phyloP scores from a whole-genome alignment of 2,329 filamentous ascomycete species.

The Penicillium frequentans region DNA sequence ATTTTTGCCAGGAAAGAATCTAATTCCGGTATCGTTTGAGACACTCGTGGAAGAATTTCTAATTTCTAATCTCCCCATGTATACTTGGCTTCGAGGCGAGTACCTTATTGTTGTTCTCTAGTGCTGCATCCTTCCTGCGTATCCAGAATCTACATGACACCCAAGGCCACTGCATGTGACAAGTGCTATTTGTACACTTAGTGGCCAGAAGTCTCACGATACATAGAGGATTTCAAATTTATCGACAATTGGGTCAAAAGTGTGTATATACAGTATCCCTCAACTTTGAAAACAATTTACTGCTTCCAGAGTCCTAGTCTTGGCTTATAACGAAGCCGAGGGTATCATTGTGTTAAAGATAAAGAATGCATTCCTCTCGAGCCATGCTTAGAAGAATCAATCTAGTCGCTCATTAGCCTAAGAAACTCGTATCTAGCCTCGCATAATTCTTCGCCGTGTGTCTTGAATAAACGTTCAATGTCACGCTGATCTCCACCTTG shows the following conservation, averaged over 20 bases:
- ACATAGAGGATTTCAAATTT: too few relatives aligned
- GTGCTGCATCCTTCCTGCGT: too few relatives aligned
- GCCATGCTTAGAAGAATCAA: conserved; percentile 15
- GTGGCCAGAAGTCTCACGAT: too few relatives aligned
- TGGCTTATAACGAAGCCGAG: not conserved
- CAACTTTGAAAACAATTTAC: not conserved
- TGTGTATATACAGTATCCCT: too few relatives aligned
- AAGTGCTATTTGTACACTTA: too few relatives aligned
- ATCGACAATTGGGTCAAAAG: too few relatives aligned
- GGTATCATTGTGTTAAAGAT: not conserved
- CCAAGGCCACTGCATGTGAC: too few relatives aligned
- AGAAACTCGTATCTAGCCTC: conserved; percentile 41
- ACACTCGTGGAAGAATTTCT: not conserved
- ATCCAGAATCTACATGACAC: too few relatives aligned
- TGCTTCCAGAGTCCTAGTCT: not conserved
- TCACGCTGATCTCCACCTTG: conserved; percentile 32
- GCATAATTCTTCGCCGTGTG: conserved; percentile 45
- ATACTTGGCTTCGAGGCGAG: too few relatives aligned
- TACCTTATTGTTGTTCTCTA: too few relatives aligned
- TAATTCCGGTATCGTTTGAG: not conserved
- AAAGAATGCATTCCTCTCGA: conserved; percentile 20
- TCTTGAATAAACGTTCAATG: conserved; percentile 39
- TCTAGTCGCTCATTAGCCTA: not conserved
- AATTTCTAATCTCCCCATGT: too few relatives aligned
- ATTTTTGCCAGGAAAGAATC: not conserved